These are phyloP conservation scores for Mikania micrantha DNA, from an alignment of 129 eudicot species.

Conservation along the genomic window DNA sequence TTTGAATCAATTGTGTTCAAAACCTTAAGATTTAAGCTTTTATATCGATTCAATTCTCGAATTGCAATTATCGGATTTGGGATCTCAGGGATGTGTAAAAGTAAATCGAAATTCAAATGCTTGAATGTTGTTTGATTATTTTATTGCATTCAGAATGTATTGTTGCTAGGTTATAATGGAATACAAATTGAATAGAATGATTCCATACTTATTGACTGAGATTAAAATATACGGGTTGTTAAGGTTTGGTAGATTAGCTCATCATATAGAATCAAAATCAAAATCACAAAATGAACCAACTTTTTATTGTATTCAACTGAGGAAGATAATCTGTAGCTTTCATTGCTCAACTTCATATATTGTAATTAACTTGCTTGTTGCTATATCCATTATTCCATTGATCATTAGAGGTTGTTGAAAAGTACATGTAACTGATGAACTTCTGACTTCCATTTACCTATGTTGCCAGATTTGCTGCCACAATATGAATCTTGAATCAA, in stretches of 20 bases:
- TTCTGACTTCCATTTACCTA: not conserved
- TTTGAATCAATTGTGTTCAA: too few relatives aligned
- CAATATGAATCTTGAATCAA: not conserved
- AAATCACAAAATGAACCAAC: too few relatives aligned
- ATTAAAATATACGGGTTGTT: not conserved
- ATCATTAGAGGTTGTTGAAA: not conserved
- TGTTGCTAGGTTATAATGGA: not conserved
- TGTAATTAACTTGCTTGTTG: not conserved
- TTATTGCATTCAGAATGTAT: not conserved
- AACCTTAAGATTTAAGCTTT: not conserved
- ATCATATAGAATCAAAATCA: not conserved
- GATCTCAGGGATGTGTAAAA: conserved; percentile 6
- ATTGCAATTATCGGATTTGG: not conserved
- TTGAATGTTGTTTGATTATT: not conserved
- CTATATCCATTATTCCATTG: not conserved
- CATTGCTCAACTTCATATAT: not conserved
- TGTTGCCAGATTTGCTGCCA: not conserved
- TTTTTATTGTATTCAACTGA: not conserved
- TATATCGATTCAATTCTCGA: not conserved
- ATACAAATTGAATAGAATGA: not conserved
- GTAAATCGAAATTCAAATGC: not conserved
- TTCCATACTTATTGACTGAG: not conserved
- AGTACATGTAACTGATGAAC: not conserved
- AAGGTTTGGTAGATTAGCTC: conserved; percentile 8
- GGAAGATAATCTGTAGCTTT: conserved; percentile 20